These are phyloP conservation scores for Rutstroemia sp. DNA, from an alignment of 2,329 filamentous ascomycete species.

Conservation along the genomic window DNA sequence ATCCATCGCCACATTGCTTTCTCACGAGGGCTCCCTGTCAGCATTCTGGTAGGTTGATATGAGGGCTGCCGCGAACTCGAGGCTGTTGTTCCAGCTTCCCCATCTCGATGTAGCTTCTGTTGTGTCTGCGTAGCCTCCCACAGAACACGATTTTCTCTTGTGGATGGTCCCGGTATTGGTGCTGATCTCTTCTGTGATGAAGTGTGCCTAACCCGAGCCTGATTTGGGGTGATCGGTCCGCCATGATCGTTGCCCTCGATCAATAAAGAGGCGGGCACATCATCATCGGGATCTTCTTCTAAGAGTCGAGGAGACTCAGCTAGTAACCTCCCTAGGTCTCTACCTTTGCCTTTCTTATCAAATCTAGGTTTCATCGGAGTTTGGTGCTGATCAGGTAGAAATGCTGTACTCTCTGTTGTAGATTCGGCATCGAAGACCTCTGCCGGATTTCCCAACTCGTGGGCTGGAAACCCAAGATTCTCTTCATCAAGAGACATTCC, in stretches of 20 bases:
- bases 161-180: slow-evolving; percentile 36
- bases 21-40: slow-evolving; percentile 49
- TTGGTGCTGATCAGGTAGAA: slow-evolving; percentile 18
- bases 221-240: slow-evolving; percentile 21
- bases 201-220: slow-evolving; percentile 15
- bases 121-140: slow-evolving; percentile 49
- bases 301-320: slow-evolving; percentile 29
- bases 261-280: slow-evolving; percentile 56
- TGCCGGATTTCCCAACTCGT: slow-evolving; percentile 24
- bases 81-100: slow-evolving; percentile 20
- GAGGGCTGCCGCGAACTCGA: slow-evolving; percentile 29
- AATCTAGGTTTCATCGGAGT: background rate
- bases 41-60: slow-evolving; percentile 42
- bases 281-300: slow-evolving; percentile 35
- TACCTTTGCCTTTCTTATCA: slow-evolving; percentile 3
- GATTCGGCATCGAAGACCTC: slow-evolving; percentile 27
- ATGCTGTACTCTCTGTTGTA: slow-evolving; percentile 28
- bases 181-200: slow-evolving; percentile 17
- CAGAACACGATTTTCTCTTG: slow-evolving; percentile 39
- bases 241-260: slow-evolving; percentile 44
- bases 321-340: slow-evolving; percentile 18
- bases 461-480: slow-evolving; percentile 28
- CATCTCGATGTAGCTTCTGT: slow-evolving; percentile 38
- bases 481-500: slow-evolving; percentile 30
- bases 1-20: slow-evolving; percentile 68